Base-by-base conservation (phyloP, 2,329 filamentous ascomycete genomes). In the Lomentospora prolificans region DNA sequence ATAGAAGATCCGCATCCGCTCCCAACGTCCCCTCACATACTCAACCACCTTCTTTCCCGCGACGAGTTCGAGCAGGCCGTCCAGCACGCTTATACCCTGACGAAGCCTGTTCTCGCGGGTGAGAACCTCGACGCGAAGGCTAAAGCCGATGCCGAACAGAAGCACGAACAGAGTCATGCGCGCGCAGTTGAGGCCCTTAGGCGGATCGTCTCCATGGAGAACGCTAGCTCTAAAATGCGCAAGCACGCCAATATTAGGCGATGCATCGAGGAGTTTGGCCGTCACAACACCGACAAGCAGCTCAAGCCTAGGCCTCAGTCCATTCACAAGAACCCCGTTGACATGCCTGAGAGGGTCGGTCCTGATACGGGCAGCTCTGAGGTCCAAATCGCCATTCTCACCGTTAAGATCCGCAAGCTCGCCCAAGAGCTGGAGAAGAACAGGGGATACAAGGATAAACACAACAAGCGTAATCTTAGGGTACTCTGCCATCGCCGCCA, bases 361-460 rank as follows among this genome's bases (percentile, higher is more conserved):
- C 87, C 87, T 4, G 94, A 99, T 67, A 99, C 92, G 1, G 94
- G 94, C 33, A 95, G 89, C 64, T 89, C 89, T 5, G 94, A 99
- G 72, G 95, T 99, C n/a, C 94, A 99, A 75, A 90, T 95, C 61
- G 91, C 90, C 50, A 95, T 99, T 63, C 71, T 99, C 68, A 99
- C 94, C 3, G 82, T 90, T 57, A 97, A 96, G 79, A 99, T 99
- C 67, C 79, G 89, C 60, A 84, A 86, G 24, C 70, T 99, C 52
- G 85, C 87, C 14, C 78, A 87, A 62, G 84, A 86, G 61, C 71
- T 96, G 53, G 78, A 86, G 65, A 77, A 75, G 44, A 80, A 83
- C 58, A 72, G 76, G 62, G 89, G 86, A 4, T 82, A 87, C 69
- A 90, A 86, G 68, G 94, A 99, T 68, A 96, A 95, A 76, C 82